These are phyloP conservation scores for Phytopythium mirpurense DNA, from an alignment of 352 stramenopile genomes.

Conservation along the genomic window DNA sequence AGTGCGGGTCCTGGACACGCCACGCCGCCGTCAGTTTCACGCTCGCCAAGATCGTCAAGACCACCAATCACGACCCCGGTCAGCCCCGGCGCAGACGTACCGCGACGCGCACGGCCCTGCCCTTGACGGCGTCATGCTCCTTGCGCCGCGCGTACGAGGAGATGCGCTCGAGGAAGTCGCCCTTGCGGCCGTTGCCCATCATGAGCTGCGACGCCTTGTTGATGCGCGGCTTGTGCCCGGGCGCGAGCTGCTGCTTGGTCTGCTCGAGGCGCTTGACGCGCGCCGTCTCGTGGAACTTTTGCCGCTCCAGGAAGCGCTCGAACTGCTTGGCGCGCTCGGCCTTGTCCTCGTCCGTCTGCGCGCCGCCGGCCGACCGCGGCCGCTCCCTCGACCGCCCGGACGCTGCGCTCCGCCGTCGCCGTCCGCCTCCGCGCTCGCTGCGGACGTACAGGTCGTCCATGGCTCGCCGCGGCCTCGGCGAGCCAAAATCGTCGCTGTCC, in stretches of 20 bases:
- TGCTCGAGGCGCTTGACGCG: conserved; percentile 55
- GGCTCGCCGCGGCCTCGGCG: conserved; percentile 12
- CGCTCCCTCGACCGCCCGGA: not conserved
- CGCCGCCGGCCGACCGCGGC: conserved; percentile 46
- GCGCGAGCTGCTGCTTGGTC: conserved; percentile 55
- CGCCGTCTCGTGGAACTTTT: conserved; percentile 69
- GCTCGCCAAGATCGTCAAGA: too few relatives aligned
- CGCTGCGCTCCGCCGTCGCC: conserved; percentile 11
- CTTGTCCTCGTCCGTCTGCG: conserved; percentile 34
- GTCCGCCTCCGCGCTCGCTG: conserved; percentile 10
- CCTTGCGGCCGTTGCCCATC: conserved; percentile 78
- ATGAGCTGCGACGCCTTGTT: conserved; percentile 79
- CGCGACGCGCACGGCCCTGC: conserved; percentile 55
- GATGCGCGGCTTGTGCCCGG: conserved; percentile 60
- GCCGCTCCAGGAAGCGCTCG: conserved; percentile 65
- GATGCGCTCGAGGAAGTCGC: conserved; percentile 78
- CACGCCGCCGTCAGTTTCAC: too few relatives aligned
- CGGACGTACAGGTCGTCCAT: conserved; percentile 62
- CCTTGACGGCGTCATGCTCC: conserved; percentile 77
- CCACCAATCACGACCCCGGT: too few relatives aligned
- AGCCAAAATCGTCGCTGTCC: too few relatives aligned
- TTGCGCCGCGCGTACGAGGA: conserved; percentile 70
- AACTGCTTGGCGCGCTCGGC: conserved; percentile 50
- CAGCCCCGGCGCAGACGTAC: conserved; percentile 17
- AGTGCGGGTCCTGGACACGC: conserved; percentile 58